Base-by-base conservation (phyloP, 2,329 filamentous ascomycete species). In the Colletotrichum cuscutae region DNA sequence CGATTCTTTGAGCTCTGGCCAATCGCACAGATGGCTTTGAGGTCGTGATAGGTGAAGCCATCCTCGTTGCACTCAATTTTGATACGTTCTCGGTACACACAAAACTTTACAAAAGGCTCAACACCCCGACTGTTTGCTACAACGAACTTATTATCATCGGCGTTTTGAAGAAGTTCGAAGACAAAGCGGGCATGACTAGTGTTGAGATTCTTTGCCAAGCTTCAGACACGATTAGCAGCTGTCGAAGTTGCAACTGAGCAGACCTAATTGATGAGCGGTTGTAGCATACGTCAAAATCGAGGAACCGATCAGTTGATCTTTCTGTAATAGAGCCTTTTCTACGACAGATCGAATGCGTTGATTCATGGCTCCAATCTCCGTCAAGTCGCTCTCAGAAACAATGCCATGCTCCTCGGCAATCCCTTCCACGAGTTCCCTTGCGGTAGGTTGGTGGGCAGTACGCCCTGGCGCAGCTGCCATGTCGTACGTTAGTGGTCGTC, bases 161-260 rank as follows among this genome's bases (percentile, higher is more conserved):
- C 86, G 76, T 89, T 89, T 72, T 89, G 87, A 0, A 89, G 81
- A 1, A 90, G 76, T 76, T 89, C 88, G 59, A 87, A 85, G 1
- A 89, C 77, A 74, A 89, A 89, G 37, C 85, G 82, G 0, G 85
- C 81, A 6, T 82, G 80, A 60, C 80, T 85, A 0, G 80, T 78
- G 72, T 87, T 86, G 0, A 87, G 76, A 37, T 86, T 82, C 49
- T 79, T 80, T 1, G 83, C 82, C n/a, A 86, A 73, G 13, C 85
- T 86, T 24, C 0, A 8, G 52, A 15, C 5, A 24, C 4, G 13
- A 12, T 54, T n/a, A 54, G 52, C 52, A 24, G 52, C 11, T 8
- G 52, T 3, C 24, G 1, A n/a, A 49, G 19, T 5, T 9, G 4
- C 19, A n/a, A 22, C 4, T 9, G 8, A 19, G 19, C 15, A 49